Base-by-base conservation (phyloP, 2,329 filamentous ascomycete species). In the Alternaria atra region DNA sequence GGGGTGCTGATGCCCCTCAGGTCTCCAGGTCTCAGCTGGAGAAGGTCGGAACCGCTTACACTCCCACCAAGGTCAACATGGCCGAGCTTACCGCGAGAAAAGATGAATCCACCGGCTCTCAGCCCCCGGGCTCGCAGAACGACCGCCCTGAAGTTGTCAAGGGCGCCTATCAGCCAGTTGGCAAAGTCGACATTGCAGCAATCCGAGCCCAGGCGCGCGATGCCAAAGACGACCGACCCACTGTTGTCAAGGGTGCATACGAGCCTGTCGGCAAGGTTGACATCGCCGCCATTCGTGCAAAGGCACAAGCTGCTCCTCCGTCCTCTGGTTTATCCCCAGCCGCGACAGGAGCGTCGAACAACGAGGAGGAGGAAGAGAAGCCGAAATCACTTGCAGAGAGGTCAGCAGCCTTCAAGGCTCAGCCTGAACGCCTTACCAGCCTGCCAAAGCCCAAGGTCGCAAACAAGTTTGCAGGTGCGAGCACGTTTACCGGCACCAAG, bases 201-300 rank as follows among this genome's bases (percentile, higher is more conserved):
- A 91, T 99, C 68, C 89, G 95, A 65, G 81, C 89, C 84, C 77
- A 92, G 86, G 83, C 93, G 81, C 74, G 89, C 84, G 66, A 68
- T 35, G 64, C 83, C 89, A 83, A 69, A 46, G 93, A 97, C 73
- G 91, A 97, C 68, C 86, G 93, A 56, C 95, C 95, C 4, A 87
- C 90, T 1, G 87, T 89, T 5, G 92, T 98, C 20, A 98, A 97
- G 80, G 95, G 95, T 42, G 87, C 94, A 25, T 99, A 99, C 75
- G 91, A 98, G 79, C 95, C 95, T 2, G 85, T 98, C 20, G 95
- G 95, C 47, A 98, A 97, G 81, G 94, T 99, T 9, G 95, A 99
- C 70, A 98, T 99, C 79, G 92, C 92, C 43, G 94, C 94, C 23
- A 97, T 99, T 74, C 89, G 92, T 66, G 90, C 94, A 23, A 90